Base-by-base conservation (phyloP, 2,329 filamentous ascomycete genomes). In the Thermoascus crustaceus region DNA sequence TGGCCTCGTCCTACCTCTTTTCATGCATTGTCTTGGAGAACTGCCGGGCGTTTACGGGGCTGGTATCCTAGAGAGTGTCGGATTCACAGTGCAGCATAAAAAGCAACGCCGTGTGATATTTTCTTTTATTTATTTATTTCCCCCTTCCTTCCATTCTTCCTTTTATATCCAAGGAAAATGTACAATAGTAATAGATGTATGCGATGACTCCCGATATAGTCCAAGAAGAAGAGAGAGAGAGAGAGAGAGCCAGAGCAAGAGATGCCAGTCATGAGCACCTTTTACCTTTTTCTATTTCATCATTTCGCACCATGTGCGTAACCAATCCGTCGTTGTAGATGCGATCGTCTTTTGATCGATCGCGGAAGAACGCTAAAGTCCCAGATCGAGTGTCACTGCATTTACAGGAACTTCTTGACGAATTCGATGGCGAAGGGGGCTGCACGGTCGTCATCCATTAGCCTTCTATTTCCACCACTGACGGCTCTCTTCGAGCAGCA, bases 351-450 rank as follows among this genome's bases (percentile, higher is more conserved):
- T n/a, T n/a, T n/a, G n/a, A n/a, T n/a, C n/a, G n/a, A n/a, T n/a
- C n/a, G n/a, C n/a, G 10, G 37, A 27, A 23, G 33, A 34, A 30
- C 34, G 26, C 35, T 21, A 34, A 32, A 23, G n/a, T 24, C 20
- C 23, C 20, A 32, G 40, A 23, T 32, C 23, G 32, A 35, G 7
- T 30, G 30, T 20, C 14, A 26, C 43, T 33, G 32, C 36, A 33
- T 47, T 60, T 60, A 70, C 32, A 70, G 59, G 39, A 70, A 55
- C 48, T 64, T 68, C 45, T 58, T 58, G 36, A 66, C 60, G 47
- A 67, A 69, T 40, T 71, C 64, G 37, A 71, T 54, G 34, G 66
- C 64, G 49, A 71, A 70, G 32, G 68, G 68, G 29, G 67, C 68
- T 71, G 35, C 34, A 17, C 29, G 14, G 25, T 30, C 17, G 7